Evolutionary conservation across 257 asterid species (phyloP).

Genomic region (Ocimum tenuiflorum): DNA sequence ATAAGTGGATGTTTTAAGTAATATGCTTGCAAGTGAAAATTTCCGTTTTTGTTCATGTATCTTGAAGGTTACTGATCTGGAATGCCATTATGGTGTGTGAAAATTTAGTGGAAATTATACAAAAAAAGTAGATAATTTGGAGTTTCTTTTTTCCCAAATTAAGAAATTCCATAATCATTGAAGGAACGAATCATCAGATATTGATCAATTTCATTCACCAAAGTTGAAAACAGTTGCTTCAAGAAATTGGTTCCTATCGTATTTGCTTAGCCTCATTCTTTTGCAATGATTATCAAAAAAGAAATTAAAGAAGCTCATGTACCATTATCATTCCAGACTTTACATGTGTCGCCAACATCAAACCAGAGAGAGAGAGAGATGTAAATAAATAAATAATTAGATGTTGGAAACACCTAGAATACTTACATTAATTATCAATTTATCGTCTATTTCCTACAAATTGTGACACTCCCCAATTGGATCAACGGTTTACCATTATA

Average conservation of each 20-base stretch:
- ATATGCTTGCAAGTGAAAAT: conserved; percentile 3
- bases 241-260: conserved; percentile 36
- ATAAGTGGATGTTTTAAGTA: neutral
- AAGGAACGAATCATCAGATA: no score
- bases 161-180: no score
- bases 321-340: conserved; percentile 1
- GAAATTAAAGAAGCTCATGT: neutral
- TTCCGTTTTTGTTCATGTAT: neutral
- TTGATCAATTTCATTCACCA: conserved; percentile 21
- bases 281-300: conserved; percentile 20
- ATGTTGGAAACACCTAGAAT: no score
- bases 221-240: conserved; percentile 41
- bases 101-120: no score
- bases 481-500: no score
- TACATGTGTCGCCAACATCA: neutral
- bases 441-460: no score
- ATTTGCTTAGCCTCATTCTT: conserved; percentile 16
- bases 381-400: neutral
- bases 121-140: no score
- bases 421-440: no score
- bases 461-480: no score
- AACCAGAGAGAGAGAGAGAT: neutral
- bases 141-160: no score
- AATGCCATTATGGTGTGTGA: no score
- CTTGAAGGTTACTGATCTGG: conserved; percentile 6